phyloP scores from a whole-genome alignment of 169 alveolate species.

The Babesia sp. region DNA sequence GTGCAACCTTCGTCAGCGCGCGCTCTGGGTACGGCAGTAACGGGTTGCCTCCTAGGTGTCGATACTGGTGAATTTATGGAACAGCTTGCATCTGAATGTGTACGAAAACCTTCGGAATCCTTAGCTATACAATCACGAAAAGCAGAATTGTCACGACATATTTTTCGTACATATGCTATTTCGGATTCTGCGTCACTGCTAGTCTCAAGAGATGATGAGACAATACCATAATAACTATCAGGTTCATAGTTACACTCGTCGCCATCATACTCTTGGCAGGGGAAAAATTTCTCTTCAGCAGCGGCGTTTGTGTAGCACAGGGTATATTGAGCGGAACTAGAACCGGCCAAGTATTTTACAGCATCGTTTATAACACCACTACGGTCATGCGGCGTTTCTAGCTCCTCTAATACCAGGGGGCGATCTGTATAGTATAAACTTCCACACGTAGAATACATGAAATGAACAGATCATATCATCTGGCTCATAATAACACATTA shows the following conservation, averaged over 20 bases:
- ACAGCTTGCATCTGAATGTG: neutral
- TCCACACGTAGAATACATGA: no score
- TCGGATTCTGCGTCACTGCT: constrained; percentile 24
- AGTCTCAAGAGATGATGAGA: neutral
- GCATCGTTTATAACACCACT: constrained; percentile 37
- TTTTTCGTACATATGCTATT: constrained; percentile 1
- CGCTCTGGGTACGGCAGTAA: neutral
- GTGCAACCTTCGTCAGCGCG: neutral
- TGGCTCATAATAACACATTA: no score
- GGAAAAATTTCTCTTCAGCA: constrained; percentile 14
- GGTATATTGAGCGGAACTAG: constrained; percentile 37
- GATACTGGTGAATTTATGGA: neutral
- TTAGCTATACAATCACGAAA: neutral
- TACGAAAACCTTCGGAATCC: neutral
- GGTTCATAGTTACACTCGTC: neutral
- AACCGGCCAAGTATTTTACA: constrained; percentile 62
- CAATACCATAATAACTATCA: neutral
- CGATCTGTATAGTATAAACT: constrained; percentile 26
- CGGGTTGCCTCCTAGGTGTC: neutral
- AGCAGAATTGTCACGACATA: neutral
- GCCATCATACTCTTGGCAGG: neutral
- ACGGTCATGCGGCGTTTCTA: constrained; percentile 63
- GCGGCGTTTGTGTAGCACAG: neutral
- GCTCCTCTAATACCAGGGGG: constrained; percentile 58
- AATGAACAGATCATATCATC: no score